Evolutionary conservation across 169 alveolate genomes (phyloP), one percentile per base, ranked within the genome.

Genomic region (Plasmodium billcollinsi): DNA sequence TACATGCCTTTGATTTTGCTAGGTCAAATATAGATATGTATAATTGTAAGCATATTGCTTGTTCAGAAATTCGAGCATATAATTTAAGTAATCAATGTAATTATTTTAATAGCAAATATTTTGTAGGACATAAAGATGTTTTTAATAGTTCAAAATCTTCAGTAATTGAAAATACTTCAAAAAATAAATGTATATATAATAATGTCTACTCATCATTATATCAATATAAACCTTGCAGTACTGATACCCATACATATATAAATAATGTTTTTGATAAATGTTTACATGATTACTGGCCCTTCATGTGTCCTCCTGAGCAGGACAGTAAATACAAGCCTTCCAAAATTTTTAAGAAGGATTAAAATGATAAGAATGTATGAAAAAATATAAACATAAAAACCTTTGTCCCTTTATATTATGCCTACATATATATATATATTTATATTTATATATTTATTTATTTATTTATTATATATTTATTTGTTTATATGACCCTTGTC

Each of bases 1-100:
- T 93, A 12, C 96, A 93, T 59, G 96, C 96, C 39, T 93, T 93
- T 71, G 96, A 93, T 75, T 93, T 93, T 75, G 95, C 96, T 54
- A 90, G 96, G 59, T 93, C 96, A 29, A 74, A 93, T 33, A 74
- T 93, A 45, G 92, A 88, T 72, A 78, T 91, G 63, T 88, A 73
- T 39, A 91, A 89, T 69, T 88, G 94, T 65, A 88, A 89, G 15
- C 96, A 93, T 21, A 74, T 93, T 26, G 96, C 96, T 58, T 93
- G 96, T 71, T 88, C 96, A 24, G 96, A 93, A 76, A 91, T 93
- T 59, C 73, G 96, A 59, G 96, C 96, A 15, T 75, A 75, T 47
- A 91, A 93, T 71, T 76, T 93, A 74, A 91, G 95, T 62, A 91
- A 86, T 45, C 95, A 93, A 76, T 93, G 96, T 78, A 88, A 92